Evolutionary conservation across 768 basidiomycete genomes (phyloP).

Genomic region (Suillus subaureus): DNA sequence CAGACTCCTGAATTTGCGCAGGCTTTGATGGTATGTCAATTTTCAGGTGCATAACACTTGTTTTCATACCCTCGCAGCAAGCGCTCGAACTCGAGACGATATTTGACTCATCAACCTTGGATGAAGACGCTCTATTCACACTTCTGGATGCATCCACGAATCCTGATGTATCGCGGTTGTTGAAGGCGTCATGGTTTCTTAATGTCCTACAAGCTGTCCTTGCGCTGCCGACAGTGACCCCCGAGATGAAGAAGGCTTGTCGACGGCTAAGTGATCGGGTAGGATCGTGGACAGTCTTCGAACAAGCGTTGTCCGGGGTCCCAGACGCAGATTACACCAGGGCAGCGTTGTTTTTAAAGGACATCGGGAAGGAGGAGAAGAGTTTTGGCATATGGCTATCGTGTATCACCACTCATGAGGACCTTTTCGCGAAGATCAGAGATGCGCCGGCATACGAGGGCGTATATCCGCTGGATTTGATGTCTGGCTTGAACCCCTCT

Average conservation of each 20-base stretch:
- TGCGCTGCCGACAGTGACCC: slow-evolving; percentile 36
- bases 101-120: slow-evolving; percentile 55
- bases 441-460: slow-evolving; percentile 51
- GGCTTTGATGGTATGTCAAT: slow-evolving; percentile 45
- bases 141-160: slow-evolving; percentile 70
- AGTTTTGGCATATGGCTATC: slow-evolving; percentile 75
- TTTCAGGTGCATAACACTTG: slow-evolving; percentile 11
- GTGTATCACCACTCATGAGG: slow-evolving; percentile 62
- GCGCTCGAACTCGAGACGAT: slow-evolving; percentile 55
- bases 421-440: slow-evolving; percentile 48
- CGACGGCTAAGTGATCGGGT: slow-evolving; percentile 52
- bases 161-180: slow-evolving; percentile 58
- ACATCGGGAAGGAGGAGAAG: slow-evolving; percentile 64
- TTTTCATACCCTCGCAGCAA: slow-evolving; percentile 41
- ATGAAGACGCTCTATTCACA: slow-evolving; percentile 54
- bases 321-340: slow-evolving; percentile 50
- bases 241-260: slow-evolving; percentile 46
- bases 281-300: slow-evolving; percentile 59
- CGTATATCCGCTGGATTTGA: slow-evolving; percentile 50
- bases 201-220: slow-evolving; percentile 40
- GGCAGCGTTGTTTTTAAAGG: slow-evolving; percentile 55
- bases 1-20: slow-evolving; percentile 54
- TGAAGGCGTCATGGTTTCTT: slow-evolving; percentile 42
- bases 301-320: slow-evolving; percentile 57
- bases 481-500: slow-evolving; percentile 38